Evolutionary conservation across 371 early-diverging fungal species (phyloP).

Genomic region (Actinomortierella ambigua): DNA sequence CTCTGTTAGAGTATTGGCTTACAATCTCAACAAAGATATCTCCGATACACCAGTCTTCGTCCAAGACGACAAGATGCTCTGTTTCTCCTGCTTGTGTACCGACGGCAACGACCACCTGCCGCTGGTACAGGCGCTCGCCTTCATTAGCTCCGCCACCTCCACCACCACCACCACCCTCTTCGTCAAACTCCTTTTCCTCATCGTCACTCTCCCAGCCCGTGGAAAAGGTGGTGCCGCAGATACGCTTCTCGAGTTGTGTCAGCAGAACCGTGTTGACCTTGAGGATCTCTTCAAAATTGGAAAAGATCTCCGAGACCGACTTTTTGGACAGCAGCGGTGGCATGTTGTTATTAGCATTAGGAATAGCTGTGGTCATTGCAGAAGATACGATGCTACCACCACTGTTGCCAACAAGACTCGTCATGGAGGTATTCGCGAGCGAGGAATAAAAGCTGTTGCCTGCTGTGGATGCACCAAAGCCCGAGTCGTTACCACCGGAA

Average conservation of each 20-base stretch:
- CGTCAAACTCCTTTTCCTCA: slow-evolving; percentile 7
- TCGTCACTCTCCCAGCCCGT: slow-evolving; percentile 46
- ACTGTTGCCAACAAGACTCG: too few relatives aligned
- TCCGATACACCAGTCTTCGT: slow-evolving; percentile 59
- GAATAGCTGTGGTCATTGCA: background rate
- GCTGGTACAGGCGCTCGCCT: slow-evolving; percentile 26
- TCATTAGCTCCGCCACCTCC: slow-evolving; percentile 1
- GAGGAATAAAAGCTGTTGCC: background rate
- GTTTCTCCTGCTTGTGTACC: slow-evolving; percentile 35
- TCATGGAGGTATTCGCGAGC: too few relatives aligned
- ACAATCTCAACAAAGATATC: slow-evolving; percentile 69
- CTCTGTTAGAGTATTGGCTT: slow-evolving; percentile 12
- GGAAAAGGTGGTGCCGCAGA: slow-evolving; percentile 37
- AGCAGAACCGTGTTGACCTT: slow-evolving; percentile 64
- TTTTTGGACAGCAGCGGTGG: slow-evolving; percentile 48
- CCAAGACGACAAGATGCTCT: slow-evolving; percentile 51
- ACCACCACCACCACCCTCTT: background rate
- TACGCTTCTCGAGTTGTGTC: slow-evolving; percentile 57
- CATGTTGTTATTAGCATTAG: slow-evolving; percentile 8
- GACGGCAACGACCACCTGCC: slow-evolving; percentile 33
- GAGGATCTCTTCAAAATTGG: slow-evolving; percentile 69
- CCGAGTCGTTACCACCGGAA: too few relatives aligned
- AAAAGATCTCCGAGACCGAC: slow-evolving; percentile 60
- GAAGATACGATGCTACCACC: slow-evolving; percentile 4
- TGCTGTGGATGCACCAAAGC: background rate